These are phyloP conservation scores for Panus rudis DNA, from an alignment of 768 basidiomycete species.

Conservation along the genomic window DNA sequence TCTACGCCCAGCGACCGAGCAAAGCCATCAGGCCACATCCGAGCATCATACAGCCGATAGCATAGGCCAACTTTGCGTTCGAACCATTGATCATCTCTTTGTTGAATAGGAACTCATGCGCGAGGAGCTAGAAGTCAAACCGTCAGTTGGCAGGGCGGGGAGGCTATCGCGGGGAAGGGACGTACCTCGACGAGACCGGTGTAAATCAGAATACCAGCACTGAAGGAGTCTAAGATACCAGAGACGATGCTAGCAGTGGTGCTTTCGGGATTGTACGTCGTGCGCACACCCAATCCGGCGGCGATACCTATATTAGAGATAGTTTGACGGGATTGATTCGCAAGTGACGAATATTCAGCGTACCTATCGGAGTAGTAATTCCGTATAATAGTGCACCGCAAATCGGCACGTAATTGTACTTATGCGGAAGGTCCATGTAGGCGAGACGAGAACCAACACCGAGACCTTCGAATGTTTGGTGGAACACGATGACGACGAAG, in stretches of 20 bases:
- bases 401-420: slow-evolving; percentile 52
- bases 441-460: slow-evolving; percentile 90
- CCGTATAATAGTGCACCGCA: slow-evolving; percentile 61
- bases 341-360: background rate
- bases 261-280: slow-evolving; percentile 76
- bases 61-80: slow-evolving; percentile 59
- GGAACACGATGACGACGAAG: slow-evolving; percentile 46
- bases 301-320: slow-evolving; percentile 47
- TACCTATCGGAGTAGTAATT: slow-evolving; percentile 71
- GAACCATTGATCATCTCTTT: slow-evolving; percentile 74
- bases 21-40: slow-evolving; percentile 90
- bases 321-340: background rate
- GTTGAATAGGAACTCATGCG: slow-evolving; percentile 93
- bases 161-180: background rate
- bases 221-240: slow-evolving; percentile 79
- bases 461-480: slow-evolving; percentile 84
- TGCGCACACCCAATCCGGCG: slow-evolving; percentile 66
- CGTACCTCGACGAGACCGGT: slow-evolving; percentile 80
- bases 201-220: slow-evolving; percentile 83
- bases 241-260: slow-evolving; percentile 74
- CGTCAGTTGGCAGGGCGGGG: background rate
- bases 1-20: slow-evolving; percentile 82
- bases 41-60: slow-evolving; percentile 68
- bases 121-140: slow-evolving; percentile 55
- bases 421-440: slow-evolving; percentile 51